phyloP scores from a whole-genome alignment of 805 yeast species.

The Ogataea dorogensis region DNA sequence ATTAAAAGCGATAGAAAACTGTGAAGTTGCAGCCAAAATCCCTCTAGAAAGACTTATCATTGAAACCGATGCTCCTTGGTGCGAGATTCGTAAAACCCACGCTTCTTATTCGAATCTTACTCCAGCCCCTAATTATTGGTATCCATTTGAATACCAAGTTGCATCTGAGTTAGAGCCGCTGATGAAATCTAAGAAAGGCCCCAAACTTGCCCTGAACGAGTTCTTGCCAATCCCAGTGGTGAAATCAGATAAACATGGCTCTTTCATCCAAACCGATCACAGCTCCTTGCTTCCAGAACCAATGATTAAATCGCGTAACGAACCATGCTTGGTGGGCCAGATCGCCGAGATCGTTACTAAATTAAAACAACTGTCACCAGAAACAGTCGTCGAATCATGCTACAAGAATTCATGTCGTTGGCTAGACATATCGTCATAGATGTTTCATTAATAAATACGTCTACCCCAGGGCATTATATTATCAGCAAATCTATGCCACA shows the following conservation, averaged over 20 bases:
- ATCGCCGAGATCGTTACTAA: conserved; percentile 70
- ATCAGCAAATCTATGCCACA: conserved; percentile 17
- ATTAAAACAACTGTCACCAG: conserved; percentile 42
- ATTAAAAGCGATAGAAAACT: conserved; percentile 70
- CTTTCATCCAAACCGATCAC: conserved; percentile 29
- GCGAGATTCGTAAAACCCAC: conserved; percentile 85
- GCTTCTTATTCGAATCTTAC: conserved; percentile 62
- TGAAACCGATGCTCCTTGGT: conserved; percentile 99
- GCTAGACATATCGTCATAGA: conserved; percentile 7
- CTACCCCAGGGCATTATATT: conserved; percentile 14
- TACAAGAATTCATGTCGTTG: conserved; percentile 51
- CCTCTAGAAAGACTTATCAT: conserved; percentile 72
- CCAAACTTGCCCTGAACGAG: conserved; percentile 40
- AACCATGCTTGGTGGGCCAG: conserved; percentile 82
- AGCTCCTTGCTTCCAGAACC: conserved; percentile 35
- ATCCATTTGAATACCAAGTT: conserved; percentile 39
- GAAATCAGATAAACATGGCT: conserved; percentile 52
- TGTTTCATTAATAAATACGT: conserved; percentile 10
- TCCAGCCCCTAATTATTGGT: conserved; percentile 53
- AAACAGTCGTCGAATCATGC: conserved; percentile 45
- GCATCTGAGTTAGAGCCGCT: conserved; percentile 13
- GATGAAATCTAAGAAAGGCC: conserved; percentile 19
- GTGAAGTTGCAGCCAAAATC: conserved; percentile 60
- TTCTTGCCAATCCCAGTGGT: conserved; percentile 60
- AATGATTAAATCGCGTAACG: conserved; percentile 81